Percentiles rank a stretch among this genome's conserved stretches.
phyloP scores from a whole-genome alignment of 2,329 filamentous ascomycete genomes.

The Hypoxylon sp. region DNA sequence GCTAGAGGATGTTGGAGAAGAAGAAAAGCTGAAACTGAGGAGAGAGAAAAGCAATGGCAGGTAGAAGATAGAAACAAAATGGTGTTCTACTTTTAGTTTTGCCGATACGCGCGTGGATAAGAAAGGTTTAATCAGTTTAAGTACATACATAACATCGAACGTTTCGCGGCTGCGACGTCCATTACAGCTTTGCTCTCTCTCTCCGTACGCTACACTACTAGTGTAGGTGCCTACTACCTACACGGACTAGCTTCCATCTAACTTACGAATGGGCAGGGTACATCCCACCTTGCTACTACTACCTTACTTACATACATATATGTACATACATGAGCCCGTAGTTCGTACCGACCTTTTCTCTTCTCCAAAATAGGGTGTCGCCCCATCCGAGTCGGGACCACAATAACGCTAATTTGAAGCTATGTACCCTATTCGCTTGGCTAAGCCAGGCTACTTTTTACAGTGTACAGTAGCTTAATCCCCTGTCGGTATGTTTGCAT shows the following conservation, averaged over 20 bases:
- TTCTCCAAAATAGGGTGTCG: conserved; percentile 20
- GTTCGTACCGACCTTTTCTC: conserved; percentile 14
- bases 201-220: too few species aligned
- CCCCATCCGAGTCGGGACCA: conserved; percentile 30
- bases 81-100: conserved; percentile 41
- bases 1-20: conserved; percentile 17
- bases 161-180: conserved; percentile 31
- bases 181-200: not conserved
- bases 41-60: conserved; percentile 18
- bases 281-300: conserved; percentile 23
- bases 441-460: conserved; percentile 15
- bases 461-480: conserved; percentile 4
- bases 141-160: conserved; percentile 33
- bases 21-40: conserved; percentile 15
- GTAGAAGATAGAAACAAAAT: conserved; percentile 19
- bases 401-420: conserved; percentile 35
- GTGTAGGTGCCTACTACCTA: too few species aligned
- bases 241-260: too few species aligned
- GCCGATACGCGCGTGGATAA: conserved; percentile 22
- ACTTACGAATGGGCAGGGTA: conserved; percentile 24
- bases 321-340: not conserved
- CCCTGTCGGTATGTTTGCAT: conserved; percentile 24
- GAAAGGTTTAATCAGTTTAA: conserved; percentile 32
- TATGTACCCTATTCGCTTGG: conserved; percentile 22
- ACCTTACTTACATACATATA: not conserved